These are phyloP conservation scores for Iberis pinnata DNA, from an alignment of 345 rosid genomes.

Conservation along the genomic window DNA sequence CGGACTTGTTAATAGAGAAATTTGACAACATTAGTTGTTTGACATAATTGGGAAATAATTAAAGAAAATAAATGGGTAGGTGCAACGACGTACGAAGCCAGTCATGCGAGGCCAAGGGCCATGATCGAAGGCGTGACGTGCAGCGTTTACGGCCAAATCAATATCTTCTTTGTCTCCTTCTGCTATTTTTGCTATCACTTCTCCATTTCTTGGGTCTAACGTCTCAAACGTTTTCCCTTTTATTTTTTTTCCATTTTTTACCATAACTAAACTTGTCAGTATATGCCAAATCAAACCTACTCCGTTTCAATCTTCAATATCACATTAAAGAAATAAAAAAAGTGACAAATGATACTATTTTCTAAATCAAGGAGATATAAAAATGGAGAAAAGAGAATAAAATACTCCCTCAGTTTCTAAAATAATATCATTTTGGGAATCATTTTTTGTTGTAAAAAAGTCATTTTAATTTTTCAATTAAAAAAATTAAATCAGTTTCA, in stretches of 20 bases:
- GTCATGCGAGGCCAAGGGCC: conserved; percentile 68
- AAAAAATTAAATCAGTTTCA: too few relatives aligned
- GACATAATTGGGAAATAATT: too few relatives aligned
- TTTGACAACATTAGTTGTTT: too few relatives aligned
- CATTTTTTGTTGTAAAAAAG: too few relatives aligned
- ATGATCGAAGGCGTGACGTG: conserved; percentile 55
- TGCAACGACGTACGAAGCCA: conserved; percentile 45
- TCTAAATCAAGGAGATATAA: too few relatives aligned
- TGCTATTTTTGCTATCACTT: conserved; percentile 37
- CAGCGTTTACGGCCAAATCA: conserved; percentile 55
- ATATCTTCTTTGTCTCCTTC: conserved; percentile 55
- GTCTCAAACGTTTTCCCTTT: conserved; percentile 53
- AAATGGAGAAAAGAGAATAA: too few relatives aligned
- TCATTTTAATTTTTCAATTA: too few relatives aligned
- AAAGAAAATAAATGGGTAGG: not conserved
- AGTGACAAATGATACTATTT: not conserved
- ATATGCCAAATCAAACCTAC: conserved; percentile 10
- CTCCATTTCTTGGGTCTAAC: conserved; percentile 49
- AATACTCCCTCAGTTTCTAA: too few relatives aligned
- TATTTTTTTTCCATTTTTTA: too few relatives aligned
- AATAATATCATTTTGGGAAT: too few relatives aligned
- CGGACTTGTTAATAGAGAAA: not conserved
- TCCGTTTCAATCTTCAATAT: not conserved
- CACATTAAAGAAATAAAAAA: not conserved
- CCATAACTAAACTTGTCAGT: not conserved